Conservation (phyloP, 2,329 filamentous ascomycete genomes). For the Aureobasidium namibiae region DNA sequence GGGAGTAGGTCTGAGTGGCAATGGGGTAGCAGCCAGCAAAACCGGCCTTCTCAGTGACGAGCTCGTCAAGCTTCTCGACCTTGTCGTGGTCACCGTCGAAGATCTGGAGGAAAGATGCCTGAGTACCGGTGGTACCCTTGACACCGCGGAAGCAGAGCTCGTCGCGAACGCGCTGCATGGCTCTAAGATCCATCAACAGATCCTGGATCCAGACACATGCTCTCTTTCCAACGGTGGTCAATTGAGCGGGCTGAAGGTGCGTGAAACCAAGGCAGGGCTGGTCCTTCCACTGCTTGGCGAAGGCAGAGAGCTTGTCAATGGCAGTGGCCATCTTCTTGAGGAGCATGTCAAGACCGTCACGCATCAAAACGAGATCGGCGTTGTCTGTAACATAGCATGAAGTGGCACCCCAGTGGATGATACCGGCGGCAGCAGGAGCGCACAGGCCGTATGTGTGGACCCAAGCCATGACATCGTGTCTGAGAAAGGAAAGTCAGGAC, state of each 20-base stretch:
- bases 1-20: constrained; percentile 65
- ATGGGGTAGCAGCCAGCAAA: constrained; percentile 55
- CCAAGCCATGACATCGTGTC: constrained; percentile 48
- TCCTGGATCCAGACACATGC: constrained; percentile 70
- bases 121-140: constrained; percentile 66
- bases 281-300: constrained; percentile 65
- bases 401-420: constrained; percentile 70
- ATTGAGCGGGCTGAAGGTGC: constrained; percentile 57
- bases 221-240: constrained; percentile 54
- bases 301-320: constrained; percentile 63
- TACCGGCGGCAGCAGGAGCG: constrained; percentile 69
- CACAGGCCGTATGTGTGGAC: constrained; percentile 57
- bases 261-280: constrained; percentile 70
- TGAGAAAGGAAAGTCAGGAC: constrained; percentile 8
- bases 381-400: constrained; percentile 64
- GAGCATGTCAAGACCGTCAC: constrained; percentile 67
- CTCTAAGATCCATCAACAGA: constrained; percentile 64
- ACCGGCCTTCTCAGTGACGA: constrained; percentile 58
- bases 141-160: constrained; percentile 69
- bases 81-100: constrained; percentile 54
- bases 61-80: constrained; percentile 53
- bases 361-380: constrained; percentile 67
- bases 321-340: constrained; percentile 71
- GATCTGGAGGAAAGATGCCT: constrained; percentile 68
- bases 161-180: constrained; percentile 60